Conservation (phyloP, 345 rosid species). For the Toxicodendron radicans region DNA sequence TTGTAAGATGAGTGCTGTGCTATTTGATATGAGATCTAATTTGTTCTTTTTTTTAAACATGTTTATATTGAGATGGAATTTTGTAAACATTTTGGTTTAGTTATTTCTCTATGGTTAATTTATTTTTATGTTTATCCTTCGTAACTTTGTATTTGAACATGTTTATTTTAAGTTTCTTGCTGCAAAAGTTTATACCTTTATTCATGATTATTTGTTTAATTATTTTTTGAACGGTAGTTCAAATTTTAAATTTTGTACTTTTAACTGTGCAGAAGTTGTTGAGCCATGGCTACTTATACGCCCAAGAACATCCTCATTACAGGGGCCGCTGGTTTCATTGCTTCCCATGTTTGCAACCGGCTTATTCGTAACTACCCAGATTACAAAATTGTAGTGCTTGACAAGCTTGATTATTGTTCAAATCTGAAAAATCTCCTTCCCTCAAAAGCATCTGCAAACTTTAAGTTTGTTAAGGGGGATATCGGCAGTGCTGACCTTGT, state of each 20-base stretch:
- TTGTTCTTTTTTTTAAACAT: not conserved
- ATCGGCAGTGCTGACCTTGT: slow-evolving; percentile 71
- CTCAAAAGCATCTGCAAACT: slow-evolving; percentile 42
- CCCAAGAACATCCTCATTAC: slow-evolving; percentile 71
- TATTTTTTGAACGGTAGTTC: not conserved
- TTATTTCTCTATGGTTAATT: not conserved
- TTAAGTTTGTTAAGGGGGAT: slow-evolving; percentile 71
- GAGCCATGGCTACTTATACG: slow-evolving; percentile 36
- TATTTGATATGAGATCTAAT: not conserved
- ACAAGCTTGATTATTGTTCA: slow-evolving; percentile 75
- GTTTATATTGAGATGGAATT: too few relatives aligned
- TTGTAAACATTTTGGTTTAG: not conserved
- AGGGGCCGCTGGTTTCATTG: slow-evolving; percentile 75
- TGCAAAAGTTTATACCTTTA: not conserved
- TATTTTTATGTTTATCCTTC: not conserved
- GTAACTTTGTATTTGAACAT: not conserved
- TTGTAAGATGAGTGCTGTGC: not conserved
- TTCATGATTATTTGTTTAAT: not conserved
- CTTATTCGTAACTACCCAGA: slow-evolving; percentile 56
- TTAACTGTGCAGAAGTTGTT: slow-evolving; percentile 16
- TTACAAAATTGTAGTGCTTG: slow-evolving; percentile 65
- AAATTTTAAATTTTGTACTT: not conserved
- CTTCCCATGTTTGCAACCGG: slow-evolving; percentile 70
- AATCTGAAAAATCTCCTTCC: slow-evolving; percentile 60
- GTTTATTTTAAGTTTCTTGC: not conserved